Evolutionary conservation across 2,329 filamentous ascomycete species (phyloP), one percentile per base, ranked within the genome.

Genomic region (Fusarium fracticaudum): DNA sequence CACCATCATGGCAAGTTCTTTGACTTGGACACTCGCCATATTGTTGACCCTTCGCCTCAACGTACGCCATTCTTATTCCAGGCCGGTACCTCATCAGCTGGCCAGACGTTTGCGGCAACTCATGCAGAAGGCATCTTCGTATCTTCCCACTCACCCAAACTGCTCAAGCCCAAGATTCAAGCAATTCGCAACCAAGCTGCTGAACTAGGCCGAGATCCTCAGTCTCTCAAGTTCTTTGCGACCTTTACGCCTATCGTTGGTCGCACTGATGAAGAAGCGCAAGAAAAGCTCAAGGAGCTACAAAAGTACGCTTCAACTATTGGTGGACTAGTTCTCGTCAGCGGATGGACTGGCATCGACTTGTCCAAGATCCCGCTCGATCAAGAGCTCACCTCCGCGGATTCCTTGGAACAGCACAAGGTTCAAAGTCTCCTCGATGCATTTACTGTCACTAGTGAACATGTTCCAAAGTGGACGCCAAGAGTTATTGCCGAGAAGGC

Each of bases 61-160:
- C 81, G 88, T 2, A 90, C 88, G 0, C 88, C 88, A 0, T 87
- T 89, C 65, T 80, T 90, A 2, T 88, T 90, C 76, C 89, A 91
- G 70, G 89, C 89, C 2, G 90, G 90, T 0, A 90, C 88, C 0
- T 91, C 89, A 0, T 74, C 86, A 1, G 89, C 89, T 0, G 89
- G 90, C 0, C 87, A 86, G 2, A 81, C 82, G 1, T 91, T 91
- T 73, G 89, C 87, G 0, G 85, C 88, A 6, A 87, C 83, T 0
- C 89, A 91, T 67, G 89, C 89, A 4, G 89, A 91, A 80, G 89
- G 86, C 3, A 88, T 91, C 51, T 91, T 91, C 68, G 87, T 91
- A 8, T 87, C 87, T 1, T 85, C 85, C 1, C 88, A 90, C 75
- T 87, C 85, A 0, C 86, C 88, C 0, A 71, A 80, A 6, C 80